Evolutionary conservation across 2,329 filamentous ascomycete genomes (phyloP).

Genomic region (Pestalotiopsis sp.): DNA sequence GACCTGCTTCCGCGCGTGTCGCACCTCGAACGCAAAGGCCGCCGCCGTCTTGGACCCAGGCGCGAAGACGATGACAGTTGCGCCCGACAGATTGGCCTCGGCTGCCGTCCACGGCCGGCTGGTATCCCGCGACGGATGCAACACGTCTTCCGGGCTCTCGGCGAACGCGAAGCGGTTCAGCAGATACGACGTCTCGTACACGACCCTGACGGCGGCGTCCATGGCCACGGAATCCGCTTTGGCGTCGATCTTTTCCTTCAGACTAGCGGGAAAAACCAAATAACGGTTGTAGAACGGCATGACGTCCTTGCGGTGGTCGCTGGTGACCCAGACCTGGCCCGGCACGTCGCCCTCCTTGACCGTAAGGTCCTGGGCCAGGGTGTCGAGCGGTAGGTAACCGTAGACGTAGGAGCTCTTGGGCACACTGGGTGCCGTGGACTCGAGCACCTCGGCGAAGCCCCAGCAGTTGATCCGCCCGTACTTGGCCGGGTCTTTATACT

Average conservation of each 20-base stretch:
- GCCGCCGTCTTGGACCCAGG: slow-evolving; percentile 31
- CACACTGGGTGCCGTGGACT: slow-evolving; percentile 39
- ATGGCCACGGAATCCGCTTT: slow-evolving; percentile 23
- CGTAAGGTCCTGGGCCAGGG: slow-evolving; percentile 37
- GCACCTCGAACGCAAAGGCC: slow-evolving; percentile 23
- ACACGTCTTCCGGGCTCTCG: slow-evolving; percentile 20
- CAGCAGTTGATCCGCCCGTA: slow-evolving; percentile 52
- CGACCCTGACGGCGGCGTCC: slow-evolving; percentile 26
- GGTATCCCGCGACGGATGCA: slow-evolving; percentile 20
- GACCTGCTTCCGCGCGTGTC: background rate
- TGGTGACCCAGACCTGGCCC: slow-evolving; percentile 40
- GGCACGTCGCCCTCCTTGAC: slow-evolving; percentile 28
- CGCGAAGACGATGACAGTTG: slow-evolving; percentile 35
- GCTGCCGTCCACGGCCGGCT: slow-evolving; percentile 26
- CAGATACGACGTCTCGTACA: slow-evolving; percentile 33
- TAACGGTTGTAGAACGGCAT: slow-evolving; percentile 51
- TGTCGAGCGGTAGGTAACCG: slow-evolving; percentile 47
- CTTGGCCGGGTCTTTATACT: slow-evolving; percentile 35
- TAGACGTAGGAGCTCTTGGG: slow-evolving; percentile 37
- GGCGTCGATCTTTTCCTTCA: slow-evolving; percentile 17
- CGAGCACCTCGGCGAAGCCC: slow-evolving; percentile 46
- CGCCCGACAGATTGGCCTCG: slow-evolving; percentile 34
- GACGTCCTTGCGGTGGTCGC: slow-evolving; percentile 35
- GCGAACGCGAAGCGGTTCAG: slow-evolving; percentile 36
- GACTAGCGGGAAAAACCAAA: slow-evolving; percentile 17